phyloP scores from a whole-genome alignment of 192 early-diverging fungal species.

The Phycomyces blakesleeanus region DNA sequence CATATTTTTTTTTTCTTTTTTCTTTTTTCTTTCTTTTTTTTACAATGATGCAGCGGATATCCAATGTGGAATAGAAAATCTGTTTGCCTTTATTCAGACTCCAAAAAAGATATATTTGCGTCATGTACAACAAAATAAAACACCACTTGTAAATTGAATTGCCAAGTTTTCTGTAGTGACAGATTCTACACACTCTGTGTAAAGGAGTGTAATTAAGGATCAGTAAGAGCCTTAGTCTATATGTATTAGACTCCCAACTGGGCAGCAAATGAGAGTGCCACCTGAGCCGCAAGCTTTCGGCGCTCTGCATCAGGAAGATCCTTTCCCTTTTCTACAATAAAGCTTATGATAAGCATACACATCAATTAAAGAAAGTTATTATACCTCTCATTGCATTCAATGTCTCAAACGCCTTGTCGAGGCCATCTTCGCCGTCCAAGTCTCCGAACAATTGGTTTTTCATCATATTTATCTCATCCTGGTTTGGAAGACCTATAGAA shows the following conservation, averaged over 20 bases:
- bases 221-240: neutral
- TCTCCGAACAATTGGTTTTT: conserved; percentile 41
- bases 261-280: conserved; percentile 53
- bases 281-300: conserved; percentile 49
- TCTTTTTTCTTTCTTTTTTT: too few species aligned
- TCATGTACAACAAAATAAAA: too few species aligned
- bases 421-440: conserved; percentile 50
- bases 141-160: too few species aligned
- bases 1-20: too few species aligned
- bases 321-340: conserved; percentile 44
- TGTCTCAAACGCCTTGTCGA: conserved; percentile 45
- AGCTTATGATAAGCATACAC: neutral
- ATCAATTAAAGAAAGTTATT: neutral
- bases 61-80: too few species aligned
- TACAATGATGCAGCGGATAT: too few species aligned
- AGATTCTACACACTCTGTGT: too few species aligned
- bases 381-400: conserved; percentile 51
- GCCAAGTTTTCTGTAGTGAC: too few species aligned
- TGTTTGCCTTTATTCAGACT: too few species aligned
- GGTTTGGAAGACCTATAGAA: conserved; percentile 21
- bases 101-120: too few species aligned
- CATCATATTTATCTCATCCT: conserved; percentile 43
- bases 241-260: conserved; percentile 27
- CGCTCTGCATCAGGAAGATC: conserved; percentile 51
- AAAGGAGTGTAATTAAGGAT: too few species aligned